Evolutionary conservation across 805 yeast species (phyloP).

Genomic region (Suhomyces kilbournensis): DNA sequence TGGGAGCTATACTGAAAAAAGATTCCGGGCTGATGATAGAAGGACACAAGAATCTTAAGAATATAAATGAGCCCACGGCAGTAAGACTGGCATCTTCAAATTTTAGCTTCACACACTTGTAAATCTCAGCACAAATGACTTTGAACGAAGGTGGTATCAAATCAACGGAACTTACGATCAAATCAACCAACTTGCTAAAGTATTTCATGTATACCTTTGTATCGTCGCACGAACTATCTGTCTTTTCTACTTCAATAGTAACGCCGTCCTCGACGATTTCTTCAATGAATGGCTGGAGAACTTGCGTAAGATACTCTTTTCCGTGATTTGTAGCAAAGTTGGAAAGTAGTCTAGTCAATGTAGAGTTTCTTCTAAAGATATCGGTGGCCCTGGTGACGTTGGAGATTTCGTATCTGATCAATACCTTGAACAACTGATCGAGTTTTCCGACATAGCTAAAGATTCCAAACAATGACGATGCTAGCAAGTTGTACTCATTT

Average conservation of each 20-base stretch:
- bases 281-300: conserved; percentile 55
- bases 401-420: conserved; percentile 61
- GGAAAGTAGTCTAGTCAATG: conserved; percentile 74
- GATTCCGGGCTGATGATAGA: conserved; percentile 87
- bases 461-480: conserved; percentile 59
- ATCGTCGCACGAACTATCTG: conserved; percentile 24
- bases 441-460: conserved; percentile 39
- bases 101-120: conserved; percentile 52
- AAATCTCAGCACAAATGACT: conserved; percentile 66
- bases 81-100: conserved; percentile 59
- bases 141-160: conserved; percentile 69
- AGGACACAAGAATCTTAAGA: conserved; percentile 79
- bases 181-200: conserved; percentile 54
- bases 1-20: conserved; percentile 30
- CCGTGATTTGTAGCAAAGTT: conserved; percentile 71
- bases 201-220: conserved; percentile 53
- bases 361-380: conserved; percentile 75
- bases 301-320: conserved; percentile 48
- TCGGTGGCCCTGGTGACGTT: conserved; percentile 63
- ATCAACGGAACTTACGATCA: conserved; percentile 53
- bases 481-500: conserved; percentile 66
- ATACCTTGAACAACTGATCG: conserved; percentile 48
- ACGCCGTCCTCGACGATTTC: conserved; percentile 49
- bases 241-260: conserved; percentile 65
- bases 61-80: conserved; percentile 84